These are phyloP conservation scores for Blastocystis sp. DNA, from an alignment of 352 stramenopile genomes.

Conservation along the genomic window DNA sequence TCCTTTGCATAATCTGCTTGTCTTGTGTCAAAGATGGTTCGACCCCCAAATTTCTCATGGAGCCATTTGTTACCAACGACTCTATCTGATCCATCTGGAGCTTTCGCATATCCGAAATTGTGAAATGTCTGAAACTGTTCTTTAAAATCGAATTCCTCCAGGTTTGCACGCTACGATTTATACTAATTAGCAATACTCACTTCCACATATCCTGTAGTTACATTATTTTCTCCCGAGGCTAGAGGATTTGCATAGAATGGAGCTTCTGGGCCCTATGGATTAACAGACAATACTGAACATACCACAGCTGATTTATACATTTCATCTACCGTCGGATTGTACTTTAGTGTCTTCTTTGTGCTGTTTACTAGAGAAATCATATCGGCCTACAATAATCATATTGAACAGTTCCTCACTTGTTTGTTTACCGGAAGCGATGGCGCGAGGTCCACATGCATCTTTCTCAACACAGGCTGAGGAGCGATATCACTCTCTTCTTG, in stretches of 20 bases:
- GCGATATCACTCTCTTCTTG: background rate
- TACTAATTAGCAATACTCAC: background rate
- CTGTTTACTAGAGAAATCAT: background rate
- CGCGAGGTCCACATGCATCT: slow-evolving; percentile 41
- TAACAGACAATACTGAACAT: background rate
- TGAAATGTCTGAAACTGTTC: slow-evolving; percentile 58
- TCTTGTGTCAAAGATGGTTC: slow-evolving; percentile 48
- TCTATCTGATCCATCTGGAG: slow-evolving; percentile 11
- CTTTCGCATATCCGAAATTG: slow-evolving; percentile 47
- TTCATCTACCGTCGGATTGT: slow-evolving; percentile 30
- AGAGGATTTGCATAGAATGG: slow-evolving; percentile 29
- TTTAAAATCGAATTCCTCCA: slow-evolving; percentile 58
- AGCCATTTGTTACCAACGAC: slow-evolving; percentile 57
- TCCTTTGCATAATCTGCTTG: slow-evolving; percentile 26
- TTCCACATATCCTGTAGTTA: slow-evolving; percentile 52
- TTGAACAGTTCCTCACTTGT: background rate
- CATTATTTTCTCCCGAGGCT: slow-evolving; percentile 30
- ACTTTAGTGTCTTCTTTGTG: slow-evolving; percentile 32
- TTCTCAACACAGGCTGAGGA: slow-evolving; percentile 16
- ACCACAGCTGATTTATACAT: slow-evolving; percentile 10
- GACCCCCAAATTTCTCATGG: slow-evolving; percentile 34
- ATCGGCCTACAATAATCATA: background rate
- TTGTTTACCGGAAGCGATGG: background rate
- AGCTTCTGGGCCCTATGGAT: slow-evolving; percentile 40
- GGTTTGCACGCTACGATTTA: background rate